Evolutionary conservation across 768 basidiomycete genomes (phyloP).

Genomic region (Boletus insuetus): DNA sequence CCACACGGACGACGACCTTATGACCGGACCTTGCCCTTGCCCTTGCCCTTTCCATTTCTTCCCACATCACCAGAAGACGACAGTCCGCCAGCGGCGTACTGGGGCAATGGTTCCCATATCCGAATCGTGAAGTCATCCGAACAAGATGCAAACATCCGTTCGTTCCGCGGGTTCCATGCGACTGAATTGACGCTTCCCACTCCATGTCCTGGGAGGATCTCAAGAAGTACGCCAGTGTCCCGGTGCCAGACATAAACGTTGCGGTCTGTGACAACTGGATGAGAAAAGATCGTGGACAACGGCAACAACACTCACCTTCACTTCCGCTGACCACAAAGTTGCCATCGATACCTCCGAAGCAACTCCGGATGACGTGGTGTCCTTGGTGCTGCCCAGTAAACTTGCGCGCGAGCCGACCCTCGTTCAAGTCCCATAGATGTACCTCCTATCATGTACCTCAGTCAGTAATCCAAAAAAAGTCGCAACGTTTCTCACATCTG

Average conservation of each 20-base stretch:
- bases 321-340: constrained; percentile 93
- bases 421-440: constrained; percentile 78
- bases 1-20: constrained; percentile 28
- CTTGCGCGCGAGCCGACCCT: constrained; percentile 68
- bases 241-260: constrained; percentile 96
- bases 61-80: constrained; percentile 20
- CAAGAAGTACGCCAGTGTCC: constrained; percentile 78
- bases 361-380: constrained; percentile 84
- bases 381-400: constrained; percentile 86
- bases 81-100: constrained; percentile 16
- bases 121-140: constrained; percentile 90
- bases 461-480: constrained; percentile 5
- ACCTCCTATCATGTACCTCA: constrained; percentile 61
- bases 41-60: constrained; percentile 59
- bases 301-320: constrained; percentile 64
- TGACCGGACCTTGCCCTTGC: constrained; percentile 61
- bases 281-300: constrained; percentile 4
- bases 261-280: constrained; percentile 57
- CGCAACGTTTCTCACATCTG: constrained; percentile 58
- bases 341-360: constrained; percentile 87
- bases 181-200: constrained; percentile 91
- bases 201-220: constrained; percentile 86
- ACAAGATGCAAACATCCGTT: constrained; percentile 93
- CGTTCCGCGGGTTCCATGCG: constrained; percentile 90
- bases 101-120: constrained; percentile 70